phyloP scores from a whole-genome alignment of 352 stramenopile genomes.

The Phytophthora aleatoria region DNA sequence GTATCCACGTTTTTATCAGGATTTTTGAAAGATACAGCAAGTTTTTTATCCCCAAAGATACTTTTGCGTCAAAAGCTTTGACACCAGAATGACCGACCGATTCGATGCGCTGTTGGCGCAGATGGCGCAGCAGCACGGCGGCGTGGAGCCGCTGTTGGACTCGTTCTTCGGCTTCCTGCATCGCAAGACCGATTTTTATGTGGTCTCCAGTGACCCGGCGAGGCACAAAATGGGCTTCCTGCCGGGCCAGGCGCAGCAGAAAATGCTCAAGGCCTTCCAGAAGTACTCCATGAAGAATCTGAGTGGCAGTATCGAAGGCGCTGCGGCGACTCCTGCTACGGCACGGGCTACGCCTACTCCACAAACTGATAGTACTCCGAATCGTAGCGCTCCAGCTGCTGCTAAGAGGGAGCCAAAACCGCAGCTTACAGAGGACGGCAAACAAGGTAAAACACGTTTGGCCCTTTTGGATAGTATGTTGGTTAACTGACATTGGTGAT shows the following conservation, averaged over 20 bases:
- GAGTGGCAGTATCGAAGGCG: neutral
- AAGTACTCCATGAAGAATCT: slow-evolving; percentile 71
- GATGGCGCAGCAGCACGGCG: slow-evolving; percentile 93
- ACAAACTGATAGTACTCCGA: neutral
- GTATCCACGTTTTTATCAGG: neutral
- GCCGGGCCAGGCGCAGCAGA: slow-evolving; percentile 64
- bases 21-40: neutral
- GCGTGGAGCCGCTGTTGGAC: slow-evolving; percentile 97
- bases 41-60: slow-evolving; percentile 7
- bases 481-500: slow-evolving; percentile 12
- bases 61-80: neutral
- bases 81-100: slow-evolving; percentile 22
- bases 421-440: slow-evolving; percentile 60
- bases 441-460: slow-evolving; percentile 51
- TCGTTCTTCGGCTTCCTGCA: slow-evolving; percentile 97
- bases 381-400: slow-evolving; percentile 1
- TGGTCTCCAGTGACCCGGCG: slow-evolving; percentile 56
- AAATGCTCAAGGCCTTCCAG: slow-evolving; percentile 64
- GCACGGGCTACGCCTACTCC: neutral
- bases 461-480: slow-evolving; percentile 1
- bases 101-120: slow-evolving; percentile 91
- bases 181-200: slow-evolving; percentile 98
- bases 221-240: slow-evolving; percentile 65
- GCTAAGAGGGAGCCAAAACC: slow-evolving; percentile 4
- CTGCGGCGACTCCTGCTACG: neutral